Evolutionary conservation across 768 basidiomycete genomes (phyloP), one percentile per base, ranked within the genome.

Genomic region (Rhodocollybia butyracea): DNA sequence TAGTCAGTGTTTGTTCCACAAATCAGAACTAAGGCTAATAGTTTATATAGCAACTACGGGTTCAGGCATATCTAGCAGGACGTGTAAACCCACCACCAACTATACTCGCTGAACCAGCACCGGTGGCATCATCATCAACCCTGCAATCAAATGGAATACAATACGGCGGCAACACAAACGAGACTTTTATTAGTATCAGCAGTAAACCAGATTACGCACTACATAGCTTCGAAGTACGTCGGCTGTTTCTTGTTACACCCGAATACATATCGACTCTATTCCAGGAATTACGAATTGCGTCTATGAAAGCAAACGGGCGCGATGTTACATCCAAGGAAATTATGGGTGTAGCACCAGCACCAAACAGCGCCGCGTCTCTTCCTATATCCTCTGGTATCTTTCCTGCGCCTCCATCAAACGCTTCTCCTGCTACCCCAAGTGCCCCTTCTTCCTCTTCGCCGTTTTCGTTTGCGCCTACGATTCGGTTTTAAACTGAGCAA

Each of bases 41-140:
- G 57, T 56, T 24, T 52, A 58, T 48, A 29, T 64, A 80, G 79
- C 78, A 80, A 56, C 70, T 80, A 17, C 67, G 79, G 34, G 65
- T 29, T 47, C 61, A 72, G 39, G 78, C 79, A 11, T 80, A 80
- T 51, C 51, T 57, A 8, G 56, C 64, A 29, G 77, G 76, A 5
- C 66, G 76, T 54, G 73, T 67, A 29, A 50, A 47, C 6, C 57
- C 71, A 2, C 70, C 72, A 2, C 46, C 63, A 1, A 59, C 64
- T n/a, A 59, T 73, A 6, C 51, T 46, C 17, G 66, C 65, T 59
- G 53, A 65, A 13, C 67, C 5, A 21, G 19, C 43, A 30, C 19
- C 57, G 13, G 8, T n/a, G 40, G 15, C 31, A 22, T 17, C 43
- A 13, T 46, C 42, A 8, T 24, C 54, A 19, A 50, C 54, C 29